These are phyloP conservation scores for Fusarium floridanum DNA, from an alignment of 2,329 filamentous ascomycete genomes.

Conservation along the genomic window DNA sequence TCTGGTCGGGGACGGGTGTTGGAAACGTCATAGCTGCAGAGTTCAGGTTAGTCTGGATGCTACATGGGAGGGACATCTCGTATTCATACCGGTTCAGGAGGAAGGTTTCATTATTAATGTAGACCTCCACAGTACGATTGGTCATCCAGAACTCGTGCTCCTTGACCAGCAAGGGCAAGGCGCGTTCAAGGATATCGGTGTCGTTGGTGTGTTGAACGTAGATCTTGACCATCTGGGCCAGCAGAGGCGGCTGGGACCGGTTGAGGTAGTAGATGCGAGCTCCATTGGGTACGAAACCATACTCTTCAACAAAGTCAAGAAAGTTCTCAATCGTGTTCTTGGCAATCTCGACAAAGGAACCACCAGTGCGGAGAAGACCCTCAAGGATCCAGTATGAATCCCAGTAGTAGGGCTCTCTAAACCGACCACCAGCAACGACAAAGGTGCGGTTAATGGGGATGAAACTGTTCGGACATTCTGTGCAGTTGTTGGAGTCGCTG, in stretches of 20 bases:
- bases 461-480: conserved; percentile 73
- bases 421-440: conserved; percentile 78
- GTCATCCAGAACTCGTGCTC: conserved; percentile 74
- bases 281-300: conserved; percentile 77
- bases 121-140: conserved; percentile 70
- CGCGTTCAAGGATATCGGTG: conserved; percentile 69
- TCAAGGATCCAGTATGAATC: conserved; percentile 78
- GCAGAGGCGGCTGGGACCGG: conserved; percentile 74
- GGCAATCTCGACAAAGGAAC: conserved; percentile 72
- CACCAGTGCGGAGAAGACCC: conserved; percentile 73
- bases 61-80: background rate
- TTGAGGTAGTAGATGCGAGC: conserved; percentile 77
- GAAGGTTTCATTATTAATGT: conserved; percentile 61
- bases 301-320: conserved; percentile 73
- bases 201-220: conserved; percentile 77
- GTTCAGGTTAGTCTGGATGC: conserved; percentile 29
- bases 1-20: conserved; percentile 77
- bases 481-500: conserved; percentile 64
- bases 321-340: conserved; percentile 79
- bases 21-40: conserved; percentile 65
- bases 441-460: conserved; percentile 76
- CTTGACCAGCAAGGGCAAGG: conserved; percentile 71
- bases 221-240: conserved; percentile 74
- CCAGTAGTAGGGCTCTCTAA: conserved; percentile 80
- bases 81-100: conserved; percentile 66